Evolutionary conservation across 148 eudicot genomes (phyloP).

Genomic region (Nepenthes mirabilis): DNA sequence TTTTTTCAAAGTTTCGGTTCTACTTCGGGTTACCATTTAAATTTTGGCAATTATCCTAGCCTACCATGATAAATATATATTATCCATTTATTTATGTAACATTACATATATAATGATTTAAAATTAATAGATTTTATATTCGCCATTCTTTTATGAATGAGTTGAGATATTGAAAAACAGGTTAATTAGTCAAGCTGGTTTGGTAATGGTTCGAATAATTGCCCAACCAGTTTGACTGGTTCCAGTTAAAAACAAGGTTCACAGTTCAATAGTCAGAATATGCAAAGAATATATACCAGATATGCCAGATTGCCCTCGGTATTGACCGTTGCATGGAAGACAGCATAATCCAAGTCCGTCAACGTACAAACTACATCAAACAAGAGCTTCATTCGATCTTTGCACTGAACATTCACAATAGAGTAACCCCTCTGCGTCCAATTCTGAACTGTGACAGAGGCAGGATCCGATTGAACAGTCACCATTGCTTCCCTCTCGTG

Average conservation of each 20-base stretch:
- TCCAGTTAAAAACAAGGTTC: not conserved
- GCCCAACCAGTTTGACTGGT: too few species aligned
- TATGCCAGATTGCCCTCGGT: conserved; percentile 39
- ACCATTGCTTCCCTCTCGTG: conserved; percentile 9
- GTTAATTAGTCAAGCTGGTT: too few species aligned
- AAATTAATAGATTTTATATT: too few species aligned
- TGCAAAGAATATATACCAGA: conserved; percentile 31
- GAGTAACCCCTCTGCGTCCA: conserved; percentile 69
- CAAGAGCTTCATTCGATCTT: conserved; percentile 66
- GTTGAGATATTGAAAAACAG: too few species aligned
- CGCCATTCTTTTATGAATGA: too few species aligned
- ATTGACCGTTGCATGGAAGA: conserved; percentile 73
- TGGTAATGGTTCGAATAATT: too few species aligned
- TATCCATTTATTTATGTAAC: too few species aligned
- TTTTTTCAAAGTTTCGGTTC: too few species aligned
- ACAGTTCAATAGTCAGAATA: not conserved
- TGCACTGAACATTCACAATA: conserved; percentile 71
- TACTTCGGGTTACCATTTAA: too few species aligned
- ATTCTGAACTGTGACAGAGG: conserved; percentile 47
- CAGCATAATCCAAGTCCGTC: conserved; percentile 81
- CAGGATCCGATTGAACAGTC: not conserved
- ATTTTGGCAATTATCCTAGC: too few species aligned
- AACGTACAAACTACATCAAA: conserved; percentile 82
- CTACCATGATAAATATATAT: too few species aligned
- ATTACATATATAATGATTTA: too few species aligned